Evolutionary conservation across 495 filamentous ascomycete genomes (phyloP), one percentile per base, ranked within the genome.

Genomic region (Cercophora sp.): DNA sequence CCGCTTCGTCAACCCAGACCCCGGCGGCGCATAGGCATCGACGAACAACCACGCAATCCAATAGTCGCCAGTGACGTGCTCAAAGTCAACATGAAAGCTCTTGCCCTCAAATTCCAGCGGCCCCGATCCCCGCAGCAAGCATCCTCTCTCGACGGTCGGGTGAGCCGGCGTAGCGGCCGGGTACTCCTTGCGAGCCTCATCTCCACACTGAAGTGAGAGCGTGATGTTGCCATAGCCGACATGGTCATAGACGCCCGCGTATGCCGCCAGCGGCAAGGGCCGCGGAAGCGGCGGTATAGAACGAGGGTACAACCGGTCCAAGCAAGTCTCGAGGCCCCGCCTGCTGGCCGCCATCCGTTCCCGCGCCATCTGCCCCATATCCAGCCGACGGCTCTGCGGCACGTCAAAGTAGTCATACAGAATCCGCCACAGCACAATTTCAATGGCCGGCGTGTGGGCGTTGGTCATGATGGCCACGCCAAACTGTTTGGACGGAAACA

Each of bases 51-150:
- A 43, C 24, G 3, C 48, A 40, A 60, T 53, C 58, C 60, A 66
- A 51, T 57, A 62, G 40, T 66, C 64, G 15, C 64, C 66, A 19
- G 58, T 62, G 5, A 69, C 58, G 24, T 69, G 65, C 36, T 55
- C 52, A 32, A 65, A 58, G n/a, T 57, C 44, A 1, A 53, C 19
- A 37, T 53, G 51, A 24, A 62, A 59, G 1, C 29, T 37, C 43
- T 62, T 57, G 1, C 54, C 56, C 25, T 60, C 51, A 10, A 66
- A 46, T 25, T 61, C 51, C 26, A 49, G 32, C 22, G 23, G 40
- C 20, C 35, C 22, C 41, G 32, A 29, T 8, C 39, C 40, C 6
- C 20, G 18, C 41, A 26, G 13, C 15, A n/a, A 36, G 42, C 51
- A 46, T 4, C 26, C 51, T 8, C 9, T 8, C 19, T 53, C 51